Base-by-base conservation (phyloP, 129 eudicot species). In the Tanacetum coccineum region DNA sequence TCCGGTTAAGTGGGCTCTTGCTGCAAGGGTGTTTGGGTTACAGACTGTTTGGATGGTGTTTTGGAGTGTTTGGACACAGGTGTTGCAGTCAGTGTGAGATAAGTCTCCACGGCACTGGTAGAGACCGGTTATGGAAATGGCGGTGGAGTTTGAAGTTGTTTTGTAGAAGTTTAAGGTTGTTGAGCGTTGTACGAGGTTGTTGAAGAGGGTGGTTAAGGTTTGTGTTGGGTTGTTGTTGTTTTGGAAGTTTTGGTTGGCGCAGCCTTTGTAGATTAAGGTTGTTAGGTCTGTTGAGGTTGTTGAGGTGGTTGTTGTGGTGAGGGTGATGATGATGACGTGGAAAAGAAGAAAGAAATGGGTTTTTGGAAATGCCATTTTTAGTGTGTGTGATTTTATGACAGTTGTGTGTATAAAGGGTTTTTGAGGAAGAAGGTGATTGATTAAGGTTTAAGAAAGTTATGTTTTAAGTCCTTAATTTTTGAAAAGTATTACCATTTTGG, bases 91-190 rank as follows among this genome's bases (percentile, higher is more conserved):
- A 13, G 39, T 47, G 66, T 57, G 69, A 0, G 86, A 78, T 21
- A 94, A 81, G 72, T 94, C 99, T 28, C 93, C 90, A 13, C 99
- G 80, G 90, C 99, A 94, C 66, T 94, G 99, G 71, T 74, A 94
- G 18, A 86, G 81, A 6, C 99, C 99, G 47, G 51, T 58, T 39
- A 94, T 81, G 72, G 94, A 59, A 49, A 78, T 62, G 71, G 70
- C 22, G 0, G 70, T 44, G 6, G 70, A 49, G 9, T 75, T 67
- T 26, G 84, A 17, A 32, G 85, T 82, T 20, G 92, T 54, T 39
- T 86, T 86, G 95, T 65, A 82, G 85, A 80, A 93, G 51, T 84
- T 81, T 46, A 79, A 15, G 62, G 75, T 44, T 61, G 89, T 22
- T 3, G 96, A 84, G 71, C 87, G 95, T 13, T 92, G 56, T 21